Percentiles rank a stretch among this genome's conserved stretches.
Conservation (phyloP, 768 basidiomycete species). For the Symmetrospora coprosmae region DNA sequence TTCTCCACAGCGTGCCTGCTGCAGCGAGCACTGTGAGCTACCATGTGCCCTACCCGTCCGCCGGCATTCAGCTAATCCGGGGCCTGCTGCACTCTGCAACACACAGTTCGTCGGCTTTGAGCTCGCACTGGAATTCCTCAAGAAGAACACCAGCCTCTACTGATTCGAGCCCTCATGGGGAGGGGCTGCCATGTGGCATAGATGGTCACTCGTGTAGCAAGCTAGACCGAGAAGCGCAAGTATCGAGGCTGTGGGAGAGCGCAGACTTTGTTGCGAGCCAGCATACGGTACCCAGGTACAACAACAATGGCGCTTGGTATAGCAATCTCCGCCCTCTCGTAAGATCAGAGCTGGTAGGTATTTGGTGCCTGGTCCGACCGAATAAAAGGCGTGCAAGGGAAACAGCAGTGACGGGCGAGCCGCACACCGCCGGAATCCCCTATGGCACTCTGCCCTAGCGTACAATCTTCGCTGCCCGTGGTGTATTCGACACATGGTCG, state of each 20-base stretch:
- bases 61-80: background rate
- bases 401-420: background rate
- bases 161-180: background rate
- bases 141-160: conserved; percentile 23
- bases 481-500: background rate
- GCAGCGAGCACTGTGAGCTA: conserved; percentile 29
- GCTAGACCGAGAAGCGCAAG: background rate
- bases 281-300: background rate
- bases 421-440: background rate
- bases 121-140: conserved; percentile 28
- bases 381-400: background rate
- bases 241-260: too few relatives aligned
- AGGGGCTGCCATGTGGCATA: background rate
- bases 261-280: too few relatives aligned
- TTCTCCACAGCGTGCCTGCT: conserved; percentile 28
- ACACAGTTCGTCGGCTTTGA: conserved; percentile 33
- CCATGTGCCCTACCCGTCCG: background rate
- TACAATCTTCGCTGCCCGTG: conserved; percentile 12
- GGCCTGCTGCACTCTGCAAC: background rate
- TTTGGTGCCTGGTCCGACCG: background rate
- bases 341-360: background rate
- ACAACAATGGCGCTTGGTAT: background rate
- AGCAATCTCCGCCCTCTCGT: conserved; percentile 2
- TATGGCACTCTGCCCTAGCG: conserved; percentile 9
- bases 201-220: background rate